These are phyloP conservation scores for Thalassiosira pacifica DNA, from an alignment of 352 stramenopile genomes.

Conservation along the genomic window DNA sequence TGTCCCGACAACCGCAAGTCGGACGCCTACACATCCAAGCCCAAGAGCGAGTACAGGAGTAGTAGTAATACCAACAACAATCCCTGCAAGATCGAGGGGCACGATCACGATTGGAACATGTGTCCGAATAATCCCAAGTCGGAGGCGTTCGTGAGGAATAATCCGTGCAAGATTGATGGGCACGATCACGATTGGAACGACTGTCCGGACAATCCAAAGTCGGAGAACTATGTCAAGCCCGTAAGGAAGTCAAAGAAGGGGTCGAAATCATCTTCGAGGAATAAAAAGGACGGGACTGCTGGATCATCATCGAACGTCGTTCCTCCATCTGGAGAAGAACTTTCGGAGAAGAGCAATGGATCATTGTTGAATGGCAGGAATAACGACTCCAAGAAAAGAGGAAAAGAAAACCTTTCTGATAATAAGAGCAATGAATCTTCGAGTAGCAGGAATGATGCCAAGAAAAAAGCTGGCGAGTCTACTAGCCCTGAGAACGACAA, in stretches of 20 bases:
- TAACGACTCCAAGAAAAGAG: no score
- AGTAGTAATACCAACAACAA: constrained; percentile 9
- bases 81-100: constrained; percentile 35
- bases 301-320: no score
- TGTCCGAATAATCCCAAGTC: constrained; percentile 46
- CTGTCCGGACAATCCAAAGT: constrained; percentile 23
- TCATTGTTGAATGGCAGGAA: no score
- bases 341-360: no score
- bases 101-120: constrained; percentile 44
- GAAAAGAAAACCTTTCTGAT: no score
- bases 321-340: no score
- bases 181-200: constrained; percentile 29
- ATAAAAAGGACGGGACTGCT: not conserved
- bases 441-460: no score
- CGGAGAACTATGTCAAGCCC: not conserved
- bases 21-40: constrained; percentile 4
- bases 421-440: no score
- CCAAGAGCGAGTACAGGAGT: not conserved
- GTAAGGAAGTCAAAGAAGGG: constrained; percentile 8
- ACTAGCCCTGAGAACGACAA: not conserved
- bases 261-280: not conserved
- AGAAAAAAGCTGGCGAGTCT: no score
- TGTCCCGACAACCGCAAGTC: constrained; percentile 37
- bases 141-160: constrained; percentile 32
- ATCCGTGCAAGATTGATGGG: constrained; percentile 15